phyloP scores from a whole-genome alignment of 1,139 yeast species.

The Lodderomyces margitis region DNA sequence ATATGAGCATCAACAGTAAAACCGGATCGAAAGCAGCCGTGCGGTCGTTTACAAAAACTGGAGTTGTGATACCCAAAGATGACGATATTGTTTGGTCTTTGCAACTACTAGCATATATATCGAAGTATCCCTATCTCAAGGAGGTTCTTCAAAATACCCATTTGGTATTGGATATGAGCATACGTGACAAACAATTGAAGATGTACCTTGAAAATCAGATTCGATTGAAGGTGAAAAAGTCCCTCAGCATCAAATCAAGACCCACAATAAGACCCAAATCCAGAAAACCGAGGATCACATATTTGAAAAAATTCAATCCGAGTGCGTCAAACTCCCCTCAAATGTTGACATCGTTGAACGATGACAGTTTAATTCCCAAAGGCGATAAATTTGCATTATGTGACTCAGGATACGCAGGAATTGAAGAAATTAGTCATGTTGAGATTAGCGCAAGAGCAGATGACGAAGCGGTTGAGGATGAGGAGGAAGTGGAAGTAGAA shows the following conservation, averaged over 20 bases:
- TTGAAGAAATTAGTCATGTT: slow-evolving; percentile 19
- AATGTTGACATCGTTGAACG: slow-evolving; percentile 36
- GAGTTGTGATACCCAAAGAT: slow-evolving; percentile 80
- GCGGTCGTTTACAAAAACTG: slow-evolving; percentile 64
- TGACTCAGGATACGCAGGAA: slow-evolving; percentile 27
- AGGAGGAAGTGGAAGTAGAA: slow-evolving; percentile 14
- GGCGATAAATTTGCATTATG: slow-evolving; percentile 36
- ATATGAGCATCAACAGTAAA: slow-evolving; percentile 27
- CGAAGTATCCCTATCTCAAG: slow-evolving; percentile 83
- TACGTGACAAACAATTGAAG: slow-evolving; percentile 44
- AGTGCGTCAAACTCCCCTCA: slow-evolving; percentile 45
- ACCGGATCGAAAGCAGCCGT: slow-evolving; percentile 45
- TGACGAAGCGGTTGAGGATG: slow-evolving; percentile 25
- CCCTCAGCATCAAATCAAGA: slow-evolving; percentile 29
- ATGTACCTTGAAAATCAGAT: slow-evolving; percentile 38
- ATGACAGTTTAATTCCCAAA: slow-evolving; percentile 34
- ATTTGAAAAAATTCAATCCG: slow-evolving; percentile 30
- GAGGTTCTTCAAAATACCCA: slow-evolving; percentile 72
- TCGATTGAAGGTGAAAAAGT: slow-evolving; percentile 33
- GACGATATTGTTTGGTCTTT: slow-evolving; percentile 94
- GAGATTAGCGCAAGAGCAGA: slow-evolving; percentile 19
- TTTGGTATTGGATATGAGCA: slow-evolving; percentile 53
- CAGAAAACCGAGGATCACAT: slow-evolving; percentile 21
- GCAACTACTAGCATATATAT: slow-evolving; percentile 86
- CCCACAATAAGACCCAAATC: slow-evolving; percentile 40